These are phyloP conservation scores for Anthracocystis walkeri DNA, from an alignment of 1,284 basidiomycete species.

Conservation along the genomic window DNA sequence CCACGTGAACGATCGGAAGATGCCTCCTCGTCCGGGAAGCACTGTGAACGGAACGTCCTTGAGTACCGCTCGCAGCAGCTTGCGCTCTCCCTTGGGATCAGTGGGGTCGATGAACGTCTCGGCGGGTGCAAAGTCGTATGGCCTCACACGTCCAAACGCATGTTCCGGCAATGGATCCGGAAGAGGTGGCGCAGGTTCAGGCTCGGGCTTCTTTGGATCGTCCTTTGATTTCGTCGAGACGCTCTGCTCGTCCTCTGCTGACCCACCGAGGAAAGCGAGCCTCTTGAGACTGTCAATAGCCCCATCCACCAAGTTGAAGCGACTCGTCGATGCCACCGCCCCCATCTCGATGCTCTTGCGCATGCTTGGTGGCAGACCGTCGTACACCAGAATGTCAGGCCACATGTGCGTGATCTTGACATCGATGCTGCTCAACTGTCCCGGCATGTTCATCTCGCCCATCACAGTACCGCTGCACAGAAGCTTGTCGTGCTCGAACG, in stretches of 20 bases:
- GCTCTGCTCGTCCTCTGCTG: conserved; percentile 12
- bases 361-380: conserved; percentile 64
- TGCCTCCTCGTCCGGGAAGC: conserved; percentile 47
- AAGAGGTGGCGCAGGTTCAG: conserved; percentile 56
- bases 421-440: conserved; percentile 60
- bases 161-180: conserved; percentile 59
- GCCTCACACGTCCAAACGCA: conserved; percentile 61
- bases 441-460: conserved; percentile 62
- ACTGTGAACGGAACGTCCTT: conserved; percentile 63
- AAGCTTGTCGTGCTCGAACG: conserved; percentile 61
- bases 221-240: conserved; percentile 8
- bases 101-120: conserved; percentile 54
- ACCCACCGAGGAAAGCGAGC: conserved; percentile 25
- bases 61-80: conserved; percentile 57
- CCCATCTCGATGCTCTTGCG: conserved; percentile 24
- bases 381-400: conserved; percentile 64
- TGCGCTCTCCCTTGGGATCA: conserved; percentile 53
- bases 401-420: conserved; percentile 63
- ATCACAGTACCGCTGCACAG: conserved; percentile 62
- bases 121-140: conserved; percentile 59
- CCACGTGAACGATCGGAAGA: conserved; percentile 63
- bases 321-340: not conserved
- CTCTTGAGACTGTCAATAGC: conserved; percentile 32
- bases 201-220: conserved; percentile 41
- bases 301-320: conserved; percentile 28